These are phyloP conservation scores for Fallopia convolvulus DNA, from an alignment of 148 eudicot genomes.

Conservation along the genomic window DNA sequence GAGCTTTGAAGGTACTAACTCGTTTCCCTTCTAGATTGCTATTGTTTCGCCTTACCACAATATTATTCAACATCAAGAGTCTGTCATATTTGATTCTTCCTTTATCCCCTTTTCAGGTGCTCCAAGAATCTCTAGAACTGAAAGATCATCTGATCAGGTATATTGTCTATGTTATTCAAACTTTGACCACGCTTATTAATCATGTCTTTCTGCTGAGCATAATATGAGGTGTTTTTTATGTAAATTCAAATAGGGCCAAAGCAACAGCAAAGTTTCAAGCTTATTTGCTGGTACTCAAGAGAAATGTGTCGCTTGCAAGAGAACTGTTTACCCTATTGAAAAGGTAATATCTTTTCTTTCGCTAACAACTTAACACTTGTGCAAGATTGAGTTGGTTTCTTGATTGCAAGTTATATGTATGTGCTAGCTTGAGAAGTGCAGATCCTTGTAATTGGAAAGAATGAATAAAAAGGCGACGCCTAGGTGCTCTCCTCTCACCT, in stretches of 20 bases:
- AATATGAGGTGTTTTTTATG: neutral
- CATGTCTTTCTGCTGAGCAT: neutral
- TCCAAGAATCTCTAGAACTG: slow-evolving; percentile 54
- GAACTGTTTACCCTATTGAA: slow-evolving; percentile 85
- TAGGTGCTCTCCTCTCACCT: too few species aligned
- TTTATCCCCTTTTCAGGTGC: slow-evolving; percentile 30
- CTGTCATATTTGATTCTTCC: neutral
- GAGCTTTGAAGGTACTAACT: slow-evolving; percentile 81
- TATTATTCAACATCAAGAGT: neutral
- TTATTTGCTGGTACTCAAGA: slow-evolving; percentile 89
- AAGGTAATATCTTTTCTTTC: slow-evolving; percentile 36
- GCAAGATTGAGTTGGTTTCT: too few species aligned
- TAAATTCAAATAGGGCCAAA: slow-evolving; percentile 28
- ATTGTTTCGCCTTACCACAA: neutral
- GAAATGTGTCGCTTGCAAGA: slow-evolving; percentile 77
- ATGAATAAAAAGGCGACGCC: too few species aligned
- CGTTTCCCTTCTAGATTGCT: neutral
- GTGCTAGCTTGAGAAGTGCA: too few species aligned
- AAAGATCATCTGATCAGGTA: slow-evolving; percentile 30
- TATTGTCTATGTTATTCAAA: neutral
- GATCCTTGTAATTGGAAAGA: neutral
- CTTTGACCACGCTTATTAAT: too few species aligned
- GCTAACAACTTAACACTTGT: too few species aligned
- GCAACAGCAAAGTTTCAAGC: slow-evolving; percentile 54
- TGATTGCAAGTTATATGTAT: too few species aligned